Base-by-base conservation (phyloP, 2,329 filamentous ascomycete species). In the Microcera coccophila region DNA sequence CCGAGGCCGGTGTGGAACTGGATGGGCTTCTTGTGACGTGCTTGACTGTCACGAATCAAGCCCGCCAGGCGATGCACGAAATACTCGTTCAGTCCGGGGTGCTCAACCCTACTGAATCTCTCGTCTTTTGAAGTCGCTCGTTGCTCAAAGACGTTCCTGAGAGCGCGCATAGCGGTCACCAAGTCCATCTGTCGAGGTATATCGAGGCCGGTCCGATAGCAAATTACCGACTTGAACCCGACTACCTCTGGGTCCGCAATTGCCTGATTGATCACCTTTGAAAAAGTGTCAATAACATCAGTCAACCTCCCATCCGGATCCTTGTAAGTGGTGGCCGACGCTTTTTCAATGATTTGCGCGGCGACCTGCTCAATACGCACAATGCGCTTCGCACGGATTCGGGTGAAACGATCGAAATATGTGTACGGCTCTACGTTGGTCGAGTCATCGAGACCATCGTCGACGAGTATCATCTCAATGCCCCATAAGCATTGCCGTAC, bases 1-100 rank as follows among this genome's bases (percentile, higher is more conserved):
- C 88, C 87, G 0, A 93, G 72, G 0, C 87, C 87, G 0, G 87
- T 93, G 57, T 94, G 88, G 50, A 95, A 85, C 57, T 94, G 88
- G 11, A 94, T 70, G 0, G 87, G 86, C 60, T 91, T 93, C 43
- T 77, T 78, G 44, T 63, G 53, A 2, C 65, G 64, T 3, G 60
- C 61, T 15, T 61, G 62, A 22, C 68, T 64, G 28, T 72, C 65
- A 8, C 69, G 63, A 39, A 91, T 74, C 20, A 81, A 61, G 35
- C 74, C 69, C 5, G 87, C 80, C 0, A 81, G 74, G 21, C 74
- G 70, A 41, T 85, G 76, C 2, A 93, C 79, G 3, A 91, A 64
- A 46, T 81, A 78, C 47, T 87, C 80, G 55, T 88, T 90, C 39
- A 93, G 67, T 1, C 74, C 72, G 39, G 78, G 78, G 36, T 82